These are phyloP conservation scores for Colletotrichum scovillei DNA, from an alignment of 2,329 filamentous ascomycete genomes.

Conservation along the genomic window DNA sequence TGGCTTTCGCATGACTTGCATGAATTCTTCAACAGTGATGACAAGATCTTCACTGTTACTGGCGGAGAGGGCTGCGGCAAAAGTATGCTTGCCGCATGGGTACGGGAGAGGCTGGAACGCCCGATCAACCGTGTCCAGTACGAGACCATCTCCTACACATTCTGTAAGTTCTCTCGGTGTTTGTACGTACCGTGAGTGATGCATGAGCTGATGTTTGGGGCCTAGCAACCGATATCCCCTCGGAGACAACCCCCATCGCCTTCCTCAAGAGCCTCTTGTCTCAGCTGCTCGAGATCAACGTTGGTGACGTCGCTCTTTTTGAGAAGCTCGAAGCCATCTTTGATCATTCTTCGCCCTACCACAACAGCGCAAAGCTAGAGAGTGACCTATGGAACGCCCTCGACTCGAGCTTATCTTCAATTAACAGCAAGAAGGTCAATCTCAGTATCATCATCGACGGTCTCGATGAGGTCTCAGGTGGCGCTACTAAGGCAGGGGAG, in stretches of 20 bases:
- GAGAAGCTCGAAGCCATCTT: constrained; percentile 45
- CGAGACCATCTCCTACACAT: constrained; percentile 49
- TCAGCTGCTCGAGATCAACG: constrained; percentile 51
- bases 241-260: constrained; percentile 44
- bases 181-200: no score
- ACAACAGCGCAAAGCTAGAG: constrained; percentile 42
- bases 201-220: neutral
- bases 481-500: constrained; percentile 36
- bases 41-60: constrained; percentile 49
- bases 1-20: constrained; percentile 50
- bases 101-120: constrained; percentile 51
- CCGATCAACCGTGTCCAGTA: constrained; percentile 49
- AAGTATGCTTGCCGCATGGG: constrained; percentile 52
- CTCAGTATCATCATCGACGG: constrained; percentile 51
- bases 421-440: constrained; percentile 42
- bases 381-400: constrained; percentile 48
- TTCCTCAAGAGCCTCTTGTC: constrained; percentile 51
- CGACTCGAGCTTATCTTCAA: constrained; percentile 45
- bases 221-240: constrained; percentile 43
- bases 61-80: constrained; percentile 49
- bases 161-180: constrained; percentile 44
- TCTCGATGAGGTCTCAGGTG: constrained; percentile 47
- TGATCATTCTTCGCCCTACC: constrained; percentile 39
- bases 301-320: constrained; percentile 50
- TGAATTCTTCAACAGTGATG: constrained; percentile 47